Base-by-base conservation (phyloP, 2,329 filamentous ascomycete species). In the Colletotrichum chlorophyti region DNA sequence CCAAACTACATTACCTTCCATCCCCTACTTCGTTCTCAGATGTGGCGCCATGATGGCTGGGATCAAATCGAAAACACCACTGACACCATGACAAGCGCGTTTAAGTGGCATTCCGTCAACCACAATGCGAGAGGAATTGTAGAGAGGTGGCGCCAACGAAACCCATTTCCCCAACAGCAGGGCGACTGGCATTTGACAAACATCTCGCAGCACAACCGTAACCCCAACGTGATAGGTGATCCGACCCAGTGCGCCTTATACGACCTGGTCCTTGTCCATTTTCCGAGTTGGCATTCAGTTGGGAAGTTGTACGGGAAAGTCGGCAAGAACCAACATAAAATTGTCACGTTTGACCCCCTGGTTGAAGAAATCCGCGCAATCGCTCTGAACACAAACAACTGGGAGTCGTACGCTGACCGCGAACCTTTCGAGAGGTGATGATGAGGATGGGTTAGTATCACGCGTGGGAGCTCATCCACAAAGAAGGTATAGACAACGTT, bases 1-100 rank as follows among this genome's bases (percentile, higher is more conserved):
- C 38, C 53, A 6, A 50, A 37, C 17, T 55, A 59, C 35, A 40
- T 59, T 23, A 59, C 35, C 10, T 49, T 59, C 19, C 45, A 53
- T 19, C 55, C 55, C 11, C 51, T 59, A 5, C 11, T 11, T 1
- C 50, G 35, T n/a, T n/a, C n/a, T n/a, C n/a, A n/a, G n/a, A n/a
- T n/a, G n/a, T n/a, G n/a, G n/a, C n/a, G n/a, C n/a, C n/a, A n/a
- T n/a, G n/a, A n/a, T n/a, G n/a, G n/a, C n/a, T n/a, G n/a, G n/a
- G n/a, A n/a, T n/a, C n/a, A n/a, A n/a, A n/a, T n/a, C n/a, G n/a
- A n/a, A n/a, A n/a, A n/a, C n/a, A n/a, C n/a, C n/a, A n/a, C n/a
- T n/a, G n/a, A n/a, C n/a, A n/a, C n/a, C n/a, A n/a, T n/a, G n/a
- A n/a, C n/a, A n/a, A n/a, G n/a, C n/a, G n/a, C n/a, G n/a, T n/a